A percentile compares a stretch with the other conserved stretches of the same genome.
Conservation (phyloP, 495 filamentous ascomycete genomes). For the Copromyces sp. region DNA sequence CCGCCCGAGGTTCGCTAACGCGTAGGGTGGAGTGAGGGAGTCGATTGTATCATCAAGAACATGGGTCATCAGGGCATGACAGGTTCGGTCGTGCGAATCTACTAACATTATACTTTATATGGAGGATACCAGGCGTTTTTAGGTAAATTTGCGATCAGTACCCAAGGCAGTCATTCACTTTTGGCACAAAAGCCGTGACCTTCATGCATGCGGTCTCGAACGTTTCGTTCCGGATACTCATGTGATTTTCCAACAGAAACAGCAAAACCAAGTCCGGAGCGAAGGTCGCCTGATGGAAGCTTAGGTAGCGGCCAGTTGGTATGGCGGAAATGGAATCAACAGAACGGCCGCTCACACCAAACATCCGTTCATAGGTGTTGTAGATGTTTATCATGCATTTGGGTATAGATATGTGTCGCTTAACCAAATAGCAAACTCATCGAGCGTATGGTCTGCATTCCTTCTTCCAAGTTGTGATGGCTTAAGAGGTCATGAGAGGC, state of each 20-base stretch:
- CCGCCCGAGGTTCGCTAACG: constrained; percentile 23
- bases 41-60: neutral
- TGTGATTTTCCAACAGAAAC: neutral
- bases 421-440: neutral
- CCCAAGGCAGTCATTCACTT: neutral
- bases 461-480: neutral
- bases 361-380: neutral
- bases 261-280: neutral
- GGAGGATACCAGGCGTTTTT: neutral
- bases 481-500: neutral
- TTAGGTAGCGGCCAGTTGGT: neutral
- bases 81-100: neutral
- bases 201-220: neutral
- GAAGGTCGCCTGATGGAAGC: neutral
- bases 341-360: neutral
- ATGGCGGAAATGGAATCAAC: neutral
- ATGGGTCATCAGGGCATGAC: neutral
- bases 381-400: neutral
- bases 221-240: neutral
- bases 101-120: neutral
- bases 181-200: neutral
- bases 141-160: neutral
- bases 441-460: neutral
- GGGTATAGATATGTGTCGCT: neutral
- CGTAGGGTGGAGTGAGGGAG: neutral